Base-by-base conservation (phyloP, 148 eudicot species). In the Rhododendron ovatum region DNA sequence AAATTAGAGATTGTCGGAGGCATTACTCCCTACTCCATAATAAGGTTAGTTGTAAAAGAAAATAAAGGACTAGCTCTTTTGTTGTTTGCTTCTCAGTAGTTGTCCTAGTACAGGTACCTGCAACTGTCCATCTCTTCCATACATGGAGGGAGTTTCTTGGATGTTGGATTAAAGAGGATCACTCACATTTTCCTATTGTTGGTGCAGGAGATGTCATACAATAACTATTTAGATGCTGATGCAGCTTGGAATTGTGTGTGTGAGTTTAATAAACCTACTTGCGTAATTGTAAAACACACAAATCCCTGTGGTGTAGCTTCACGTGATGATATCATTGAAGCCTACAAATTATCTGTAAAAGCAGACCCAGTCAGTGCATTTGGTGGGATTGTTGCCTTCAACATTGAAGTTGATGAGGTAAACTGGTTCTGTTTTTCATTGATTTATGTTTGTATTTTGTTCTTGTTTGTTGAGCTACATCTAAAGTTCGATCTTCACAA, bases 221-320 rank as follows among this genome's bases (percentile, higher is more conserved):
- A 98, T 86, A 98, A 95, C 88, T 98, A 94, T 90, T 90, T 98
- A 87, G 99, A 98, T 90, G 98, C 99, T 85, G 98, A 95, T 91
- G 99, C 98, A 82, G 99, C 99, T 88, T 98, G 98, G 99, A 98
- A 95, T 74, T 98, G 99, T 89, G 99, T 95, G 67, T 92, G 96
- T 50, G 99, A 95, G 87, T 98, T 98, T 90, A 85, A 89, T 77
- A 92, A 90, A 80, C 98, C 99, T 35, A 95, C 99, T 15, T 98
- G 99, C 86, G 99, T 98, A 33, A 92, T 98, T 83, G 98, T 98
- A 86, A 98, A 98, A 90, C 99, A 98, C 90, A 94, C 98, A 90
- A 98, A 98, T 85, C 99, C 99, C 24, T 98, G 99, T 88, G 99
- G 99, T 75, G 98, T 98, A 43, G 99, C 98, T 89, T 95, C 98